A percentile compares a stretch with the other conserved stretches of the same genome.
phyloP scores from a whole-genome alignment of 108 stramenopile genomes.

The Nitzschia inconspicua region DNA sequence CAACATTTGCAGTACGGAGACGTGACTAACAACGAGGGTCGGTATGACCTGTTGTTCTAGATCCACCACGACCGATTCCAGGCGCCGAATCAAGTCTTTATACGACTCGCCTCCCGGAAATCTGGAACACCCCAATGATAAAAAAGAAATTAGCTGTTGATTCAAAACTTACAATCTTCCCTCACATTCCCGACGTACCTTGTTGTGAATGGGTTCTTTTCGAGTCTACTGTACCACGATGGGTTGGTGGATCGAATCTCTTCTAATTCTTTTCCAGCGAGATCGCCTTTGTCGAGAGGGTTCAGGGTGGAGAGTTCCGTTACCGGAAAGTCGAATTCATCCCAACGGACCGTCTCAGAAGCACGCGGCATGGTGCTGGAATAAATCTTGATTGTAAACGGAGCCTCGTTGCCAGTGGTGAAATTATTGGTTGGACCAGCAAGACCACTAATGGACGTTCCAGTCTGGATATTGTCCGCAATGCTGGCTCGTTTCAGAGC shows the following conservation, averaged over 20 bases:
- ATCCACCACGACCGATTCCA: slow-evolving; percentile 82
- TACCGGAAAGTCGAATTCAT: slow-evolving; percentile 39
- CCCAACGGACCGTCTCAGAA: slow-evolving; percentile 71
- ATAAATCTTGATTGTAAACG: slow-evolving; percentile 67
- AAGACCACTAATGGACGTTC: slow-evolving; percentile 64
- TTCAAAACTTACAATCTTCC: neutral
- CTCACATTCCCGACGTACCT: slow-evolving; percentile 32
- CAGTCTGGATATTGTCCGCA: slow-evolving; percentile 43
- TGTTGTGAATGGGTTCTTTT: slow-evolving; percentile 75
- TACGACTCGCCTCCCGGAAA: slow-evolving; percentile 93
- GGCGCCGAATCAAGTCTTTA: slow-evolving; percentile 72
- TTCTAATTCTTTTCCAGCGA: slow-evolving; percentile 78
- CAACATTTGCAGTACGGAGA: slow-evolving; percentile 81
- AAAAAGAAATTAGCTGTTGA: too few relatives aligned
- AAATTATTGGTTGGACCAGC: slow-evolving; percentile 11
- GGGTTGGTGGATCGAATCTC: slow-evolving; percentile 67
- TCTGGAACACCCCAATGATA: slow-evolving; percentile 18
- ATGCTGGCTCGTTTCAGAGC: slow-evolving; percentile 39
- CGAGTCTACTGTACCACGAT: slow-evolving; percentile 65
- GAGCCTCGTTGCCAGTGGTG: slow-evolving; percentile 17
- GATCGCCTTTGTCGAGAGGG: slow-evolving; percentile 91
- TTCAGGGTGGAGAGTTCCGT: slow-evolving; percentile 80
- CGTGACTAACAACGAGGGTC: slow-evolving; percentile 85
- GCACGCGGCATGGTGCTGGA: slow-evolving; percentile 85
- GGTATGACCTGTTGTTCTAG: slow-evolving; percentile 88